phyloP scores from a whole-genome alignment of 768 basidiomycete genomes.

The Hirschioporus abietinus region DNA sequence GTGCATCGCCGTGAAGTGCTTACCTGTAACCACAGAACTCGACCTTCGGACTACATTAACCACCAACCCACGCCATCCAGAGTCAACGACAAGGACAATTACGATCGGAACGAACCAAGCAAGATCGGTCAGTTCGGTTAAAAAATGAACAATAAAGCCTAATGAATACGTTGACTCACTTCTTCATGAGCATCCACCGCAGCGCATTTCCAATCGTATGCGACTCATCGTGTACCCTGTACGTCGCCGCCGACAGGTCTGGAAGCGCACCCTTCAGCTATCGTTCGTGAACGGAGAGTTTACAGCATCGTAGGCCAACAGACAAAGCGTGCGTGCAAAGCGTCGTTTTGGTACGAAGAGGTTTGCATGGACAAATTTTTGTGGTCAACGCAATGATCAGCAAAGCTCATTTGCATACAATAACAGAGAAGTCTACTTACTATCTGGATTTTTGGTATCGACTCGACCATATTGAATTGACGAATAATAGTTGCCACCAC shows the following conservation, averaged over 20 bases:
- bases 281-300: not conserved
- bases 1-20: conserved; percentile 18
- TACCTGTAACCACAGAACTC: conserved; percentile 98
- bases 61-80: not conserved
- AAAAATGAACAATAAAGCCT: conserved; percentile 5
- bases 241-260: conserved; percentile 86
- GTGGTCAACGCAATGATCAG: not conserved
- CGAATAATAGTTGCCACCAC: not conserved
- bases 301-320: not conserved
- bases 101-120: not conserved
- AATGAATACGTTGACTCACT: conserved; percentile 47
- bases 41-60: conserved; percentile 72
- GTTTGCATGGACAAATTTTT: too few species aligned
- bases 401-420: not conserved
- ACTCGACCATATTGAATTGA: not conserved
- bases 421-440: not conserved
- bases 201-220: conserved; percentile 95
- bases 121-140: conserved; percentile 1
- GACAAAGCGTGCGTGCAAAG: not conserved
- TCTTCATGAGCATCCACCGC: conserved; percentile 99
- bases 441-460: conserved; percentile 1
- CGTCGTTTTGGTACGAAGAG: not conserved
- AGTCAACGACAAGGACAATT: not conserved
- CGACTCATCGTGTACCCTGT: conserved; percentile 87
- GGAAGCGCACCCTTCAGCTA: conserved; percentile 81